A percentile compares a stretch with the other conserved stretches of the same genome.
These are phyloP conservation scores for Nannizzia gypsea DNA, from an alignment of 2,329 filamentous ascomycete species.

Conservation along the genomic window DNA sequence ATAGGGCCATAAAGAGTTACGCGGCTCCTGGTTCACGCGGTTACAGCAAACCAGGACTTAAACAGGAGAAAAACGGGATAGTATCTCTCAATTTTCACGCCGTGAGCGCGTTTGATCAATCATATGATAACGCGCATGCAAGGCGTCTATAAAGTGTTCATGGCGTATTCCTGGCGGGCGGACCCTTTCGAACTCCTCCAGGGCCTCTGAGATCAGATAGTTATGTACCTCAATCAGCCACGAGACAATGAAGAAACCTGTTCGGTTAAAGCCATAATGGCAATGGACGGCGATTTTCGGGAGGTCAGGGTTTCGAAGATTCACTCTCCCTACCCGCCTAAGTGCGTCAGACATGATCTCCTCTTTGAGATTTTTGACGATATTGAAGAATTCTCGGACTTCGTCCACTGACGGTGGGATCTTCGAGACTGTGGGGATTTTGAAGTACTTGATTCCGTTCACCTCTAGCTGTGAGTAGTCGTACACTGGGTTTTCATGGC, in stretches of 20 bases:
- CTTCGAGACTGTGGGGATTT: slow-evolving; percentile 86
- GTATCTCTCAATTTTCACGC: not conserved
- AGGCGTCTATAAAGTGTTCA: slow-evolving; percentile 71
- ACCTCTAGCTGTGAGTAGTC: slow-evolving; percentile 59
- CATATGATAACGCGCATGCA: slow-evolving; percentile 64
- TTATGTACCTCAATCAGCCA: slow-evolving; percentile 77
- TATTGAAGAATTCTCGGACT: slow-evolving; percentile 46
- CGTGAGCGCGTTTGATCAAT: slow-evolving; percentile 30
- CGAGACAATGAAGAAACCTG: slow-evolving; percentile 78
- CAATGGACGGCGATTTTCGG: slow-evolving; percentile 67
- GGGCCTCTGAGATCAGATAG: slow-evolving; percentile 60
- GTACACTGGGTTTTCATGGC: slow-evolving; percentile 81
- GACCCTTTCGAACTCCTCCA: slow-evolving; percentile 61
- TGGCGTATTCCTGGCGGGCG: slow-evolving; percentile 79
- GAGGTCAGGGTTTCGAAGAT: slow-evolving; percentile 18
- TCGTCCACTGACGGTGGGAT: slow-evolving; percentile 60
- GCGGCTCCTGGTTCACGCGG: not conserved
- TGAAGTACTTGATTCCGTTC: slow-evolving; percentile 61
- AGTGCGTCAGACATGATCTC: slow-evolving; percentile 33
- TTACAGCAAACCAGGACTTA: not conserved
- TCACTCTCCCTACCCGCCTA: slow-evolving; percentile 30
- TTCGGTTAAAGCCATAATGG: slow-evolving; percentile 92
- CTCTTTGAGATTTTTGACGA: slow-evolving; percentile 49
- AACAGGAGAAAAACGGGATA: not conserved
- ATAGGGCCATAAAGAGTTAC: not conserved